Conservation (phyloP, 352 stramenopile genomes). For the Pythium folliculosum region DNA sequence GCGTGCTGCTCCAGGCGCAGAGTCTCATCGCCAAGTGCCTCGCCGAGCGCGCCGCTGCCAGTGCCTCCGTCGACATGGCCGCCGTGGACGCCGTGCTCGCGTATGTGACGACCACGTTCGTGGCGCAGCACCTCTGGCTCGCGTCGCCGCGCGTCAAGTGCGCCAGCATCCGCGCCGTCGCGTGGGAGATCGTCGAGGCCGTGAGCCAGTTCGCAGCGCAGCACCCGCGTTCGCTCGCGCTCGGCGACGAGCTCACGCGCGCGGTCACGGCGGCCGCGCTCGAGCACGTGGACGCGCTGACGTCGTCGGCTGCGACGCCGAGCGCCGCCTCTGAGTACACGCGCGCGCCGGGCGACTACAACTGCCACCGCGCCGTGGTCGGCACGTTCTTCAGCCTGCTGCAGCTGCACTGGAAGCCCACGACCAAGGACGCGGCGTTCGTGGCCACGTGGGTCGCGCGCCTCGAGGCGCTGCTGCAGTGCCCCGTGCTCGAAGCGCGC, state of each 20-base stretch:
- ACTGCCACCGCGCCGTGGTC: slow-evolving; percentile 25
- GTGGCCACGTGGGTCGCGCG: slow-evolving; percentile 17
- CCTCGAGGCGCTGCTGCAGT: slow-evolving; percentile 38
- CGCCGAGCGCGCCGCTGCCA: not conserved
- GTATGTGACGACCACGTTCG: slow-evolving; percentile 35
- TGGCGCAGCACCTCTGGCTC: slow-evolving; percentile 53
- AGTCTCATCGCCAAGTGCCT: slow-evolving; percentile 46
- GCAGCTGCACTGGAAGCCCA: slow-evolving; percentile 5
- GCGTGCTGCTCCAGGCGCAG: slow-evolving; percentile 61
- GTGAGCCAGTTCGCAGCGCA: slow-evolving; percentile 38
- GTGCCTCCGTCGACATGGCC: slow-evolving; percentile 3
- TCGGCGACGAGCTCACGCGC: slow-evolving; percentile 12
- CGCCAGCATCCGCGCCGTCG: slow-evolving; percentile 47
- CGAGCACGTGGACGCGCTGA: slow-evolving; percentile 11
- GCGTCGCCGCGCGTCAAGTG: slow-evolving; percentile 37
- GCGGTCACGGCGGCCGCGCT: not conserved
- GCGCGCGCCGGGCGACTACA: slow-evolving; percentile 25
- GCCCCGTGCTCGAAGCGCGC: slow-evolving; percentile 55
- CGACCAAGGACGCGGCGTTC: slow-evolving; percentile 8
- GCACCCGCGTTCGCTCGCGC: not conserved
- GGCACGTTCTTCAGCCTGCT: slow-evolving; percentile 29
- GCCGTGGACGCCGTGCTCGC: slow-evolving; percentile 33
- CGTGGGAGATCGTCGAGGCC: slow-evolving; percentile 51
- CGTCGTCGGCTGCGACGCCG: too few species aligned
- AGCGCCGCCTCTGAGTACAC: not conserved